Percentiles rank a stretch among this genome's conserved stretches.
These are phyloP conservation scores for Eucalyptus marginata DNA, from an alignment of 345 rosid genomes.

Conservation along the genomic window DNA sequence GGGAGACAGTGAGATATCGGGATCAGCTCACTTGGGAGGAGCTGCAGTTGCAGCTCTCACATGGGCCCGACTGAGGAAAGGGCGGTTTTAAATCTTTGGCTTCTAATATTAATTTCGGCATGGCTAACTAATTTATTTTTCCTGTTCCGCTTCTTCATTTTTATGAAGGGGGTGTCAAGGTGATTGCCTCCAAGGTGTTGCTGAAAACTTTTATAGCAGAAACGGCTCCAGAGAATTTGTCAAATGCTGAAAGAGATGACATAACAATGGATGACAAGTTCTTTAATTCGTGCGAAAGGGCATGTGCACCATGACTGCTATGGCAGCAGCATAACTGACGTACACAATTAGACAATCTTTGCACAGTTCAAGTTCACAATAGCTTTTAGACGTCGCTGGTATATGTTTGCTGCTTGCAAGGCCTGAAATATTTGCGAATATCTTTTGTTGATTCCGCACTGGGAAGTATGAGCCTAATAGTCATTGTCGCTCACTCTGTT, in stretches of 20 bases:
- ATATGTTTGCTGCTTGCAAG: neutral
- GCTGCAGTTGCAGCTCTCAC: slow-evolving; percentile 84
- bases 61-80: slow-evolving; percentile 55
- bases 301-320: neutral
- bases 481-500: neutral
- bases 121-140: accelerated
- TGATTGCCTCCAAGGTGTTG: no score
- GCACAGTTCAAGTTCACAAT: neutral
- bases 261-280: no score
- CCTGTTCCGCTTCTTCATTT: no score
- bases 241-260: no score
- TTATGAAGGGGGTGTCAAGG: no score
- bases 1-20: slow-evolving; percentile 74
- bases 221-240: no score
- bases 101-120: neutral
- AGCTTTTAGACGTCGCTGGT: neutral
- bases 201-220: neutral
- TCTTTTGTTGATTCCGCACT: neutral
- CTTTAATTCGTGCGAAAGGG: no score
- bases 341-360: neutral
- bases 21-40: slow-evolving; percentile 91
- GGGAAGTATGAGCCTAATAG: neutral
- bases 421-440: neutral
- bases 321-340: neutral
- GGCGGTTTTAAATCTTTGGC: slow-evolving; percentile 14